Conservation (phyloP, 768 basidiomycete species). For the Crassisporium funariophilum region DNA sequence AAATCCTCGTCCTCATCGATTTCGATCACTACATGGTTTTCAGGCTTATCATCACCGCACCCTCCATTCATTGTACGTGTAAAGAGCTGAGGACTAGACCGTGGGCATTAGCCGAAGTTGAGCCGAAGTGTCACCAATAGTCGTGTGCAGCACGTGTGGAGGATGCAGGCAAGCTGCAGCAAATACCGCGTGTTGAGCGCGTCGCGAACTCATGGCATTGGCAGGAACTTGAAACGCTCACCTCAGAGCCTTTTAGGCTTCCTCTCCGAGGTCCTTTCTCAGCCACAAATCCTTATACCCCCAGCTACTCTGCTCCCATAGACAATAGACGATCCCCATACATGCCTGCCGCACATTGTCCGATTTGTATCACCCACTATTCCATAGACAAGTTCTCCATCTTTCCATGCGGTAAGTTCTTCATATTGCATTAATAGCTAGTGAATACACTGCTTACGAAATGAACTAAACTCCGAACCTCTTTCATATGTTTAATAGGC, state of each 20-base stretch:
- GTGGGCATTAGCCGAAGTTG: too few relatives aligned
- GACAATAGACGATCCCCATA: background rate
- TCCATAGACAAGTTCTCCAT: slow-evolving; percentile 28
- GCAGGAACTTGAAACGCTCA: slow-evolving; percentile 4
- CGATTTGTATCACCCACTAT: slow-evolving; percentile 31
- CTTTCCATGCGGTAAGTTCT: slow-evolving; percentile 37
- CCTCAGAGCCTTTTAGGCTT: slow-evolving; percentile 16
- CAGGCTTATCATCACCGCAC: too few relatives aligned
- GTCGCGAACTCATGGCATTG: slow-evolving; percentile 20
- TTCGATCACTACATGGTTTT: too few relatives aligned
- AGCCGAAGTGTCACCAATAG: too few relatives aligned
- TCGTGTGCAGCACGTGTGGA: too few relatives aligned
- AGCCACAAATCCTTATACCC: background rate
- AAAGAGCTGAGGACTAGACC: too few relatives aligned
- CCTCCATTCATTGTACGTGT: too few relatives aligned
- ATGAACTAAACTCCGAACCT: background rate
- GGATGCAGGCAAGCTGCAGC: slow-evolving; percentile 11
- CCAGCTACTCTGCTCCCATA: slow-evolving; percentile 1
- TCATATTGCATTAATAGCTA: background rate
- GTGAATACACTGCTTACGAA: background rate
- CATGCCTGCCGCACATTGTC: slow-evolving; percentile 24
- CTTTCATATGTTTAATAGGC: slow-evolving; percentile 24
- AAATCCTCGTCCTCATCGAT: too few relatives aligned
- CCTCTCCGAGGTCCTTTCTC: slow-evolving; percentile 9
- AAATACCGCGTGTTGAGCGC: slow-evolving; percentile 28